A percentile compares a stretch with the other conserved stretches of the same genome.
phyloP scores from a whole-genome alignment of 1,139 yeast genomes.

The Dujonia santamariae region DNA sequence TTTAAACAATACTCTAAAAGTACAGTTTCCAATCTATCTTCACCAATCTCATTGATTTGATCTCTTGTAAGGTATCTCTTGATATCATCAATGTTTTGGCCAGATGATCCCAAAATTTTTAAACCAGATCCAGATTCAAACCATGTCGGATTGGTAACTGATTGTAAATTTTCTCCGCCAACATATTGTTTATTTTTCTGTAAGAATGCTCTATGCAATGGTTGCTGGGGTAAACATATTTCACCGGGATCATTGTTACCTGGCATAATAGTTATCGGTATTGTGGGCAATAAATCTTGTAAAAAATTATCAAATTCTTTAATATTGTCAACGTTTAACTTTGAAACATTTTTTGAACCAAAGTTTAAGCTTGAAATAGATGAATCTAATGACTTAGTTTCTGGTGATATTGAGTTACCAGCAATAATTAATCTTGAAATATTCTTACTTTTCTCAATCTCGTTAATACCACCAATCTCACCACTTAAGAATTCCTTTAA shows the following conservation, averaged over 20 bases:
- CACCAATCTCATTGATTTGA: conserved; percentile 15
- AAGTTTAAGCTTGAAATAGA: conserved; percentile 34
- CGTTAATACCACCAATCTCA: conserved; percentile 46
- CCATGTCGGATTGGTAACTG: conserved; percentile 77
- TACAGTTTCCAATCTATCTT: conserved; percentile 26
- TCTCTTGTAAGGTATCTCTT: conserved; percentile 50
- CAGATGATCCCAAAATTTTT: conserved; percentile 69
- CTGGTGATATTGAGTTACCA: conserved; percentile 65
- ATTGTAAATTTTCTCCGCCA: conserved; percentile 37
- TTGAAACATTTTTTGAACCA: conserved; percentile 51
- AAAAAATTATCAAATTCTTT: conserved; percentile 54
- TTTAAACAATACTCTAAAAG: conserved; percentile 66
- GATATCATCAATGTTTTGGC: conserved; percentile 82
- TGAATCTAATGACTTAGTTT: conserved; percentile 18
- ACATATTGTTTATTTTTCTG: conserved; percentile 42
- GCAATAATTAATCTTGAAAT: conserved; percentile 64
- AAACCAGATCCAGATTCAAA: conserved; percentile 46
- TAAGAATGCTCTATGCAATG: conserved; percentile 75
- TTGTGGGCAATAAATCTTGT: conserved; percentile 51
- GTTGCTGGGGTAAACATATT: conserved; percentile 83
- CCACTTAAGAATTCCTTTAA: conserved; percentile 73
- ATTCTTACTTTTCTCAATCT: conserved; percentile 20
- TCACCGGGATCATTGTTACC: conserved; percentile 85
- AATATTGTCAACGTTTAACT: conserved; percentile 43
- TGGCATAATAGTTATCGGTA: conserved; percentile 79